Evolutionary conservation across 257 asterid genomes (phyloP).

Genomic region (Fraxinus anomala): DNA sequence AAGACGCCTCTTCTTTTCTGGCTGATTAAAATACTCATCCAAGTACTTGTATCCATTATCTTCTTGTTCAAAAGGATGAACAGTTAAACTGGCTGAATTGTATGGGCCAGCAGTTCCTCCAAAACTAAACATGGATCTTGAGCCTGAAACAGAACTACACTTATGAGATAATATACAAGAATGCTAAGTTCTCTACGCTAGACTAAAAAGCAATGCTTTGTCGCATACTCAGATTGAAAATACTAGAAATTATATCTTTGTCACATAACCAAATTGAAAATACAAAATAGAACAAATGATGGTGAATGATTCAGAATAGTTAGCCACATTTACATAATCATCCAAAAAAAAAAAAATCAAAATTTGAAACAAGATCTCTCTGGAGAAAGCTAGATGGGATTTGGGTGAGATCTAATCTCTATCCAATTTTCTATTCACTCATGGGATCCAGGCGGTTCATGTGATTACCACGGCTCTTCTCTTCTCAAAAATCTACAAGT

Average conservation of each 20-base stretch:
- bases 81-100: conserved; percentile 42
- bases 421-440: neutral
- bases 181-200: neutral
- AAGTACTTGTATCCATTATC: conserved; percentile 59
- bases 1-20: conserved; percentile 78
- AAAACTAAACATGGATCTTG: conserved; percentile 66
- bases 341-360: too few species aligned
- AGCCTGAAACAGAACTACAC: conserved; percentile 34
- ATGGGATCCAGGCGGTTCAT: neutral
- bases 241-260: too few species aligned
- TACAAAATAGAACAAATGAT: too few species aligned
- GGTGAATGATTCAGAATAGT: too few species aligned
- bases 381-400: too few species aligned
- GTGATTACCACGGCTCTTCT: too few species aligned
- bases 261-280: too few species aligned
- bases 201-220: neutral
- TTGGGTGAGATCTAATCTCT: too few species aligned
- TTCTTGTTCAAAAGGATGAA: conserved; percentile 49
- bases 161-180: too few species aligned
- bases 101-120: conserved; percentile 46
- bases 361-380: too few species aligned
- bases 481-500: neutral
- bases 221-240: neutral
- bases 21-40: conserved; percentile 66
- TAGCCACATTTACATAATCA: too few species aligned